A percentile compares a stretch with the other conserved stretches of the same genome.
Evolutionary conservation across 2,329 filamentous ascomycete species (phyloP).

Genomic region (Exophiala alcalophila): DNA sequence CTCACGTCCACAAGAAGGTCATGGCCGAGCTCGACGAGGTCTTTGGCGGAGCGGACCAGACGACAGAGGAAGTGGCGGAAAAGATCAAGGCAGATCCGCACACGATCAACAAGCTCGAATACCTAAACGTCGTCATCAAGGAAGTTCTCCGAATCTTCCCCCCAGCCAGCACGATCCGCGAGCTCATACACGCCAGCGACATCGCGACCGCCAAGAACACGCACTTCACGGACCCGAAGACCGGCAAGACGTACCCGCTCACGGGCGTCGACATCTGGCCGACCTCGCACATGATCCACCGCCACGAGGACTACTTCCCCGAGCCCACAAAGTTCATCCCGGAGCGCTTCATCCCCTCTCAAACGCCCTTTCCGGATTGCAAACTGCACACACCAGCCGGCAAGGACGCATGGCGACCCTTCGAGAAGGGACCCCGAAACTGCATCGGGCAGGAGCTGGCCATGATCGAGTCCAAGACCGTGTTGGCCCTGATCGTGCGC

Average conservation of each 20-base stretch:
- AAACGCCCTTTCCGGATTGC: constrained; percentile 26
- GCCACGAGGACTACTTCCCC: constrained; percentile 43
- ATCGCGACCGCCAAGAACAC: constrained; percentile 5
- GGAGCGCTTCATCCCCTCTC: constrained; percentile 44
- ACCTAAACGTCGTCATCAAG: constrained; percentile 53
- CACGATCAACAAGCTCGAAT: constrained; percentile 51
- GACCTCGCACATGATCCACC: constrained; percentile 35
- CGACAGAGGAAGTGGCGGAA: constrained; percentile 34
- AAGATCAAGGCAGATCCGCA: constrained; percentile 43
- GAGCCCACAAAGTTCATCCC: constrained; percentile 48
- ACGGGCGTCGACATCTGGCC: constrained; percentile 26
- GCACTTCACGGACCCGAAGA: constrained; percentile 20
- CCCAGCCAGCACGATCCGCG: constrained; percentile 33
- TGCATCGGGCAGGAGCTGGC: constrained; percentile 60
- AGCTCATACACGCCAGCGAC: constrained; percentile 8
- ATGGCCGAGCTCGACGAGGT: constrained; percentile 52
- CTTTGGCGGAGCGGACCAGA: constrained; percentile 46
- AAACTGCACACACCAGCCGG: constrained; percentile 36
- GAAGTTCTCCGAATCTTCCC: constrained; percentile 54
- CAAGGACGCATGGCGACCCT: constrained; percentile 54
- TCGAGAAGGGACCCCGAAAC: constrained; percentile 54
- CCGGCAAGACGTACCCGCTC: constrained; percentile 22
- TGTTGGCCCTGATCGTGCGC: constrained; percentile 50
- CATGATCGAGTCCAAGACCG: constrained; percentile 51
- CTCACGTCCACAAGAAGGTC: constrained; percentile 36